Conservation (phyloP, 805 yeast species). For the Candida endomychidarum region DNA sequence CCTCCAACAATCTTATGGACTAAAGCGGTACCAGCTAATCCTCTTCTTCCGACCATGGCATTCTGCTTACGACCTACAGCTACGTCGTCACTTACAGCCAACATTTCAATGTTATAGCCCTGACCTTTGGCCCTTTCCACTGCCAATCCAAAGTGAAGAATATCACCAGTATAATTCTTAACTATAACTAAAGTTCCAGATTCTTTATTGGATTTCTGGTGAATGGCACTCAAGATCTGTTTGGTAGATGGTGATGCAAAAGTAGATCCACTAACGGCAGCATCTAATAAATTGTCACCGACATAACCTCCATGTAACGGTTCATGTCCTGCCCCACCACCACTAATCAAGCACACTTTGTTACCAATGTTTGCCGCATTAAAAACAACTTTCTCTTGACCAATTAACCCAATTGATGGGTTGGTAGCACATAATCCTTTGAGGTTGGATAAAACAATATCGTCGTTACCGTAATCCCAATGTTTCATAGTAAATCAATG, state of each 20-base stretch:
- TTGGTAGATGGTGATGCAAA: conserved; percentile 95
- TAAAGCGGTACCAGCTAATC: conserved; percentile 85
- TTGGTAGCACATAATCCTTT: conserved; percentile 54
- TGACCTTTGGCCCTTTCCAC: conserved; percentile 82
- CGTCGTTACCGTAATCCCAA: conserved; percentile 49
- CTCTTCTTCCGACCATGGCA: conserved; percentile 91
- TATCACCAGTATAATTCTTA: conserved; percentile 94
- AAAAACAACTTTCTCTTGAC: conserved; percentile 56
- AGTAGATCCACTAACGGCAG: conserved; percentile 87
- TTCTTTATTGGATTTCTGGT: conserved; percentile 48
- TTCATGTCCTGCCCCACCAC: conserved; percentile 97
- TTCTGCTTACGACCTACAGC: conserved; percentile 91
- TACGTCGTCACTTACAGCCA: conserved; percentile 87
- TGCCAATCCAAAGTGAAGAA: conserved; percentile 88
- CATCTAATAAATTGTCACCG: conserved; percentile 78
- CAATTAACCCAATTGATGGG: conserved; percentile 54
- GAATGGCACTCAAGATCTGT: conserved; percentile 73
- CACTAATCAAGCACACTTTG: conserved; percentile 75
- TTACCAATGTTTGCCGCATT: conserved; percentile 36
- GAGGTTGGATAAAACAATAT: conserved; percentile 48
- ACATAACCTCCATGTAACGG: conserved; percentile 92
- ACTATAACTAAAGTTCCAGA: conserved; percentile 78
- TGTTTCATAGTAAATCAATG: too few relatives aligned
- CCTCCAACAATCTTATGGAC: conserved; percentile 88
- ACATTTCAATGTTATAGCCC: conserved; percentile 70